Conservation (phyloP, 2,329 filamentous ascomycete genomes). For the Claviceps arundinis region DNA sequence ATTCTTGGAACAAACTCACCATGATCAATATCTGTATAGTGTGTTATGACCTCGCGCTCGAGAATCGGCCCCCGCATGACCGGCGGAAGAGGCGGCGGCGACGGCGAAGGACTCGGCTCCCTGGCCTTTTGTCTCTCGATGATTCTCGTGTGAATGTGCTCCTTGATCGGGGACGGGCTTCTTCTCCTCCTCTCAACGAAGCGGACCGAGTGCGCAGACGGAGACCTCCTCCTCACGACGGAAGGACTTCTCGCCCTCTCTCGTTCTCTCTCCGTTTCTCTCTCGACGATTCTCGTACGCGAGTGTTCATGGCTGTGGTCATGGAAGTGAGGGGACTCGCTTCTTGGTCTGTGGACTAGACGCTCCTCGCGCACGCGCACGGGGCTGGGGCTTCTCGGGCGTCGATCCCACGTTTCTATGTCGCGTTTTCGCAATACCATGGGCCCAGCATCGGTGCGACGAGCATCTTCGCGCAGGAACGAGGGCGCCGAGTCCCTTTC, state of each 20-base stretch:
- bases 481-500: constrained; percentile 32
- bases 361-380: constrained; percentile 29
- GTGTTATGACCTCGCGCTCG: constrained; percentile 78
- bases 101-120: constrained; percentile 19
- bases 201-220: constrained; percentile 18
- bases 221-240: constrained; percentile 13
- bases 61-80: constrained; percentile 66
- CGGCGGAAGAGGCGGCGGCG: constrained; percentile 41
- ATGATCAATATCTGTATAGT: constrained; percentile 78
- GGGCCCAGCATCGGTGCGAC: constrained; percentile 34
- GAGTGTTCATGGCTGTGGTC: constrained; percentile 20
- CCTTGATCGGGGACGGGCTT: constrained; percentile 28
- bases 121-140: constrained; percentile 31
- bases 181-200: constrained; percentile 25
- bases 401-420: constrained; percentile 39
- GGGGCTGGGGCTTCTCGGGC: constrained; percentile 30
- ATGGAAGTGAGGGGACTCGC: constrained; percentile 24
- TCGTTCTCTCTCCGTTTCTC: constrained; percentile 27
- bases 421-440: constrained; percentile 43
- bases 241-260: constrained; percentile 27
- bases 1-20: constrained; percentile 35
- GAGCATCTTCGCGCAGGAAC: constrained; percentile 37
- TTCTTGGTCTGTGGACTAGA: constrained; percentile 28
- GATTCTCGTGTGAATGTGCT: constrained; percentile 36
- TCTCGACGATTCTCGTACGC: constrained; percentile 25